Evolutionary conservation across 306 rosid species (phyloP).

Genomic region (Pueraria montana): DNA sequence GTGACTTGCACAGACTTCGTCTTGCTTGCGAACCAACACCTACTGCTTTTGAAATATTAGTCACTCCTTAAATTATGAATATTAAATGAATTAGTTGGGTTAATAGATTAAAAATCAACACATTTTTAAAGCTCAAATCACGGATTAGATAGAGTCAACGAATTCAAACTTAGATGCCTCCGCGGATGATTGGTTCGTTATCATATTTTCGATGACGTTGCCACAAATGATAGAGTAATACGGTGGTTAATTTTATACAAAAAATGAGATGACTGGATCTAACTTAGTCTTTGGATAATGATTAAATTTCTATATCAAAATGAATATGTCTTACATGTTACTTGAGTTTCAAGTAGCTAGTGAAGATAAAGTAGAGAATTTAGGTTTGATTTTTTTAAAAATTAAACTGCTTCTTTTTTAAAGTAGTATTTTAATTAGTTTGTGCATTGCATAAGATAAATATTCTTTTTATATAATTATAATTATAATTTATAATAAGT

Average conservation of each 20-base stretch:
- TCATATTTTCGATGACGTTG: constrained; percentile 25
- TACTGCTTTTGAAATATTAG: constrained; percentile 39
- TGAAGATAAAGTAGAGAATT: constrained; percentile 27
- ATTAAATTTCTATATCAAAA: constrained; percentile 14
- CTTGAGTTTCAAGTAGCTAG: constrained; percentile 30
- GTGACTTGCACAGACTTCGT: constrained; percentile 36
- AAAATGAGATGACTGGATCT: constrained; percentile 17
- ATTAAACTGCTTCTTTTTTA: neutral
- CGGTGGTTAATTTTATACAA: constrained; percentile 19
- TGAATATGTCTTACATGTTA: constrained; percentile 2
- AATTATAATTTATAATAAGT: too few species aligned
- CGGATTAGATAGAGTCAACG: constrained; percentile 19
- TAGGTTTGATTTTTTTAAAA: constrained; percentile 37
- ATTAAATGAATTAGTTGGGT: constrained; percentile 40
- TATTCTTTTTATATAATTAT: too few species aligned
- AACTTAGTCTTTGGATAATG: constrained; percentile 30
- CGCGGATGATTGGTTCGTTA: constrained; percentile 24
- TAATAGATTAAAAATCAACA: neutral
- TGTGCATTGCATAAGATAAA: too few species aligned
- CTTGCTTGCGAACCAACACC: constrained; percentile 40
- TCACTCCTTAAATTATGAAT: neutral
- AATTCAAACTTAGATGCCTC: neutral
- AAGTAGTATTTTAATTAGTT: neutral
- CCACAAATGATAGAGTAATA: constrained; percentile 23
- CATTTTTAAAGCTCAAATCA: neutral